These are phyloP conservation scores for Globisporangium perplexum DNA, from an alignment of 352 stramenopile species.

Conservation along the genomic window DNA sequence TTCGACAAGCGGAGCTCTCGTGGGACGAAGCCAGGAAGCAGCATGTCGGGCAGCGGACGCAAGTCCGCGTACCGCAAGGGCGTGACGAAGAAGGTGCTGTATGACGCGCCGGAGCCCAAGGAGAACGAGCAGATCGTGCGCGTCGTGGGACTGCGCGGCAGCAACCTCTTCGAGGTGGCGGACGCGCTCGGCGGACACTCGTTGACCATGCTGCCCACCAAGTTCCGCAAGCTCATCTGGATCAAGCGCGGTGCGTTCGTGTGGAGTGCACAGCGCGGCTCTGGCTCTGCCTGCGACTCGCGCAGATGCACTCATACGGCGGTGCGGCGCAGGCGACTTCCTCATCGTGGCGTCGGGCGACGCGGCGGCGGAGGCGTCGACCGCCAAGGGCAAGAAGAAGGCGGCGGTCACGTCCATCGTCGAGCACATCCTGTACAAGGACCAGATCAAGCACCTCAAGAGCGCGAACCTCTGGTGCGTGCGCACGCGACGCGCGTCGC, in stretches of 20 bases:
- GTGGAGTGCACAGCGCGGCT: neutral
- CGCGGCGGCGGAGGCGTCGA: conserved; percentile 65
- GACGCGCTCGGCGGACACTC: conserved; percentile 46
- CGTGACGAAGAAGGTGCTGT: conserved; percentile 89
- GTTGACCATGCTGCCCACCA: conserved; percentile 95
- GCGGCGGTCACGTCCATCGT: conserved; percentile 90
- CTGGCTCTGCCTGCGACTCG: no score
- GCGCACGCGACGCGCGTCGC: neutral
- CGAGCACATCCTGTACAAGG: conserved; percentile 97
- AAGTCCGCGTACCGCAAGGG: conserved; percentile 91
- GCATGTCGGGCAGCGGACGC: conserved; percentile 84
- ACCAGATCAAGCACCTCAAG: conserved; percentile 98
- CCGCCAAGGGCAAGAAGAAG: conserved; percentile 81
- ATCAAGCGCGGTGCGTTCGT: conserved; percentile 90
- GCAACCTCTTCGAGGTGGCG: conserved; percentile 95
- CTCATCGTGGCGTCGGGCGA: conserved; percentile 90
- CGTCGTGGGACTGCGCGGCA: conserved; percentile 89
- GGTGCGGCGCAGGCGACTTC: conserved; percentile 81
- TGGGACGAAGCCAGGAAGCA: neutral
- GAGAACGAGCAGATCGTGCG: conserved; percentile 90
- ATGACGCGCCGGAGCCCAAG: conserved; percentile 86
- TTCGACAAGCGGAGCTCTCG: neutral
- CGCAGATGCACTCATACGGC: neutral
- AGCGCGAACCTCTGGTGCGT: conserved; percentile 86
- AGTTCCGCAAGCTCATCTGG: conserved; percentile 98